Evolutionary conservation across 164 flowering plant genomes (phyloP).

Genomic region (Houttuynia cordata): DNA sequence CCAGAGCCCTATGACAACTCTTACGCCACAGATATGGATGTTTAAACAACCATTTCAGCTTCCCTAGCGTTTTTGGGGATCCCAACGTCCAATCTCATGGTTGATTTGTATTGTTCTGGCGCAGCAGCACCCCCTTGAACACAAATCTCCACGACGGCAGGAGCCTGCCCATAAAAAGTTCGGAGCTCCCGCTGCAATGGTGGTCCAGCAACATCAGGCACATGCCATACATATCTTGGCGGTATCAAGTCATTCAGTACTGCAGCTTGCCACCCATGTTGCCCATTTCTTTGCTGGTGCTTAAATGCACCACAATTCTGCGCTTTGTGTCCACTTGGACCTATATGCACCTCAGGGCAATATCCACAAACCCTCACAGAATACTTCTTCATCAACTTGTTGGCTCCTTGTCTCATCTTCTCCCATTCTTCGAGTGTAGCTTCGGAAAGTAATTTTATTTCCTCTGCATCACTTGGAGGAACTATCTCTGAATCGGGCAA

Average conservation of each 20-base stretch:
- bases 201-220: constrained; percentile 59
- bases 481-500: constrained; percentile 39
- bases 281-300: constrained; percentile 97
- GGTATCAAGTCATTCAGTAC: constrained; percentile 84
- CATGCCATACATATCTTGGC: constrained; percentile 91
- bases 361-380: constrained; percentile 88
- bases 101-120: constrained; percentile 70
- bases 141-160: constrained; percentile 89
- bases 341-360: constrained; percentile 91
- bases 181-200: constrained; percentile 58
- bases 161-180: constrained; percentile 88
- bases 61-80: constrained; percentile 58
- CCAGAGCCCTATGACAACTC: no score
- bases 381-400: constrained; percentile 70
- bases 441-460: constrained; percentile 48
- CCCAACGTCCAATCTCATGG: constrained; percentile 93
- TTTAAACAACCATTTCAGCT: constrained; percentile 75
- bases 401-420: constrained; percentile 67
- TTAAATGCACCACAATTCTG: constrained; percentile 89
- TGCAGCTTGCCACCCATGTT: constrained; percentile 96
- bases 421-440: constrained; percentile 78
- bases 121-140: constrained; percentile 85
- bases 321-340: constrained; percentile 84
- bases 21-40: no score
- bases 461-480: constrained; percentile 45